These are phyloP conservation scores for Candida silvicultrix DNA, from an alignment of 805 yeast genomes.

Conservation along the genomic window DNA sequence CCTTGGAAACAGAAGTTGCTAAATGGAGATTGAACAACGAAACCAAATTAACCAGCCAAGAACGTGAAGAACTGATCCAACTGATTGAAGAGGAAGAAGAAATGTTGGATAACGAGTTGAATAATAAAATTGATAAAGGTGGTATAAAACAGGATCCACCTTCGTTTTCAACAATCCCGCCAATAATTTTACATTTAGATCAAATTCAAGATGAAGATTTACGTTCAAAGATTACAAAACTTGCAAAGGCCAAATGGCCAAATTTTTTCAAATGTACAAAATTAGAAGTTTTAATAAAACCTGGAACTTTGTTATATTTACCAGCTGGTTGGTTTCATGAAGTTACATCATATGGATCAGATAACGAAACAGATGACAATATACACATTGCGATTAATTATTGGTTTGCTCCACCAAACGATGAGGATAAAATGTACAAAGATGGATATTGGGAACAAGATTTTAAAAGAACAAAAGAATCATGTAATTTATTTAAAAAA, in stretches of 20 bases:
- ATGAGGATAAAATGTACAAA: constrained; percentile 30
- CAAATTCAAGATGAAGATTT: constrained; percentile 32
- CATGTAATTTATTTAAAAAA: constrained; percentile 17
- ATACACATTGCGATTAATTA: constrained; percentile 63
- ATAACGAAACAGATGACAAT: constrained; percentile 13
- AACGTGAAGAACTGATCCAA: constrained; percentile 17
- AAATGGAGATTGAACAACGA: constrained; percentile 34
- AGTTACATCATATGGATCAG: constrained; percentile 54
- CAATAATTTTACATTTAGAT: constrained; percentile 53
- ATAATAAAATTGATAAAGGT: constrained; percentile 10
- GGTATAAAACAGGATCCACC: constrained; percentile 49
- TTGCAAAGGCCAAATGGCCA: constrained; percentile 42
- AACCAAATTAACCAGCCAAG: constrained; percentile 13
- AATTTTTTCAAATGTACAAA: constrained; percentile 35
- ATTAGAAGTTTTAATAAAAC: constrained; percentile 41
- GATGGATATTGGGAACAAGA: constrained; percentile 52
- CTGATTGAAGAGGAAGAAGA: constrained; percentile 25
- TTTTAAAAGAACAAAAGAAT: constrained; percentile 35
- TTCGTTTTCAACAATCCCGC: constrained; percentile 60
- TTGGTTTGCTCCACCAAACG: constrained; percentile 67
- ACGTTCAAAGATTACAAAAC: constrained; percentile 23
- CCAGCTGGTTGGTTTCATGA: constrained; percentile 86
- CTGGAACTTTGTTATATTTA: constrained; percentile 62
- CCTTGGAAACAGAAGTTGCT: constrained; percentile 43
- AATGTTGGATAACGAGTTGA: constrained; percentile 10